A percentile compares a stretch with the other conserved stretches of the same genome.
Conservation (phyloP, 257 asterid species). For the Echium plantagineum region DNA sequence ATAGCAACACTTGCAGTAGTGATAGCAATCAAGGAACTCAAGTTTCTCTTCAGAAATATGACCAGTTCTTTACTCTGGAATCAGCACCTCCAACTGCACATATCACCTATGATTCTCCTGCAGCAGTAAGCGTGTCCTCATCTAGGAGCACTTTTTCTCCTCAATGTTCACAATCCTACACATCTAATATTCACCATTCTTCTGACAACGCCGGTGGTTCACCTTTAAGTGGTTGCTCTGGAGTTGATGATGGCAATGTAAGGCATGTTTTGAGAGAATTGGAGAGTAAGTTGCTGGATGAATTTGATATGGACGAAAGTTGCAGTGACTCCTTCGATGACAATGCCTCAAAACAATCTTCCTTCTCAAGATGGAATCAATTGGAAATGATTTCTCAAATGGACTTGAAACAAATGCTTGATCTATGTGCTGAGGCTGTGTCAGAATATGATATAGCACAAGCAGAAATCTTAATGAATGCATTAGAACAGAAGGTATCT, state of each 20-base stretch:
- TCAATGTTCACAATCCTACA: conserved; percentile 59
- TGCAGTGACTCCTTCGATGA: conserved; percentile 41
- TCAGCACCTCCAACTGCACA: conserved; percentile 54
- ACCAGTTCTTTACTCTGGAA: conserved; percentile 68
- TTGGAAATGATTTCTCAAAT: conserved; percentile 61
- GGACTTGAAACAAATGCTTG: conserved; percentile 64
- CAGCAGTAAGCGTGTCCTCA: conserved; percentile 51
- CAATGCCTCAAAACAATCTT: conserved; percentile 26
- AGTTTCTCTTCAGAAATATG: conserved; percentile 40
- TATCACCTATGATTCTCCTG: conserved; percentile 41
- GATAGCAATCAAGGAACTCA: conserved; percentile 43
- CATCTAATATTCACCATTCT: conserved; percentile 43
- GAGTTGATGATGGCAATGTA: conserved; percentile 56
- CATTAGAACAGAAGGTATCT: conserved; percentile 60
- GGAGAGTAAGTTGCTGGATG: conserved; percentile 57
- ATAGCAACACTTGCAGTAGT: conserved; percentile 34
- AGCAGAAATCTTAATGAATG: conserved; percentile 57
- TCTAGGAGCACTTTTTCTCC: conserved; percentile 71
- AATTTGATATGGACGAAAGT: conserved; percentile 55
- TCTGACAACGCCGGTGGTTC: conserved; percentile 59
- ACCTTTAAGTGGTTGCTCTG: conserved; percentile 86
- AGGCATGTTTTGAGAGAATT: conserved; percentile 54
- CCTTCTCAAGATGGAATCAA: conserved; percentile 39
- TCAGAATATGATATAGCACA: conserved; percentile 50
- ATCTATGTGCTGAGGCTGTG: conserved; percentile 61